Evolutionary conservation across 148 eudicot genomes (phyloP).

Genomic region (Suaeda aralocaspica): DNA sequence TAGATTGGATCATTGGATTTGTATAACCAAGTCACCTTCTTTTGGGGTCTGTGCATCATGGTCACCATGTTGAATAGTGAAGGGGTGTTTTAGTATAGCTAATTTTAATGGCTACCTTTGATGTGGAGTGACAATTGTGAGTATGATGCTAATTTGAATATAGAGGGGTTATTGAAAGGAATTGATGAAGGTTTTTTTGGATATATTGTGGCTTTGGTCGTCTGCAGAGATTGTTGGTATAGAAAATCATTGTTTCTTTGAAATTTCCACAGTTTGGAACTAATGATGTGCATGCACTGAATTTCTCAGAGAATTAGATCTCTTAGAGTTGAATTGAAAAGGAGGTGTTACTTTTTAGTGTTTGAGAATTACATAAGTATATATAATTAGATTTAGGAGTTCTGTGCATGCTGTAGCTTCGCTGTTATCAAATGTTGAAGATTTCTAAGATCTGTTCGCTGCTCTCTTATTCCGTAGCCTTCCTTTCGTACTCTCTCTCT

Average conservation of each 20-base stretch:
- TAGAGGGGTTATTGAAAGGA: background rate
- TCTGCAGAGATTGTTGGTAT: background rate
- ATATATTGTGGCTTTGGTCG: background rate
- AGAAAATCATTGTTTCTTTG: background rate
- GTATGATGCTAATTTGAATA: background rate
- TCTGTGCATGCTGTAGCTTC: slow-evolving; percentile 10
- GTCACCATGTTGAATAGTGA: background rate
- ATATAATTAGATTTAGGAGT: background rate
- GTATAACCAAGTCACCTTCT: background rate
- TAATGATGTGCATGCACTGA: slow-evolving; percentile 5
- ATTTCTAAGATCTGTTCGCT: background rate
- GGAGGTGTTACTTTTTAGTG: background rate
- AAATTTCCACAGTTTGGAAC: slow-evolving; percentile 2
- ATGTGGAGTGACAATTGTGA: background rate
- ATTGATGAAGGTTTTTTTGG: background rate
- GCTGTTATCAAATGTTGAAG: background rate
- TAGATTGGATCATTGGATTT: slow-evolving; percentile 2
- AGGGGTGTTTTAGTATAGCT: background rate
- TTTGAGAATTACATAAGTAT: background rate
- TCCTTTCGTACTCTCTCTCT: slow-evolving; percentile 2
- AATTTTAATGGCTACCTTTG: slow-evolving; percentile 1
- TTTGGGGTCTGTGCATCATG: background rate
- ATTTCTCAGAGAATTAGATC: slow-evolving; percentile 4
- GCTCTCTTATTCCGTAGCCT: background rate
- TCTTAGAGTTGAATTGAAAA: background rate